Conservation (phyloP, 2,329 filamentous ascomycete genomes). For the Aspergillus sp. region DNA sequence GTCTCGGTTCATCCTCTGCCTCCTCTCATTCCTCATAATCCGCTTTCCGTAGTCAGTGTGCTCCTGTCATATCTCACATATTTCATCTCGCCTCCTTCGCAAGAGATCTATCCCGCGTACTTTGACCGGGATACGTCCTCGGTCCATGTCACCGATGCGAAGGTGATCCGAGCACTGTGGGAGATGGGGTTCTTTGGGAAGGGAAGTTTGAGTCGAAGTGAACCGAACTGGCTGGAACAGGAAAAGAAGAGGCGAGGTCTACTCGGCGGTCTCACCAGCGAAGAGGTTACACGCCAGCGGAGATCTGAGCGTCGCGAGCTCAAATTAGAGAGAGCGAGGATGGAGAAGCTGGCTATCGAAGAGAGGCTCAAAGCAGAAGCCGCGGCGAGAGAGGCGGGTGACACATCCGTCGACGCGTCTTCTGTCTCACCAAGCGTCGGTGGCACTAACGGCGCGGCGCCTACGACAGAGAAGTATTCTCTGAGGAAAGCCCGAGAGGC, state of each 20-base stretch:
- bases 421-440: constrained; percentile 11
- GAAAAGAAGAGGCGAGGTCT: constrained; percentile 71
- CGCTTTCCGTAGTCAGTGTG: constrained; percentile 79
- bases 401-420: constrained; percentile 11
- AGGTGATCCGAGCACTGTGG: constrained; percentile 79
- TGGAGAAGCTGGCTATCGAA: constrained; percentile 80
- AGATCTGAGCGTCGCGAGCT: constrained; percentile 77
- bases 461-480: constrained; percentile 31
- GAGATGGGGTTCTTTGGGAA: constrained; percentile 98
- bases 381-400: constrained; percentile 27
- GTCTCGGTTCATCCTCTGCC: constrained; percentile 81
- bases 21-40: constrained; percentile 86
- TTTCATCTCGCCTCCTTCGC: constrained; percentile 60
- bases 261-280: constrained; percentile 67
- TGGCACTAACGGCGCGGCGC: constrained; percentile 15
- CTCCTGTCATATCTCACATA: constrained; percentile 74
- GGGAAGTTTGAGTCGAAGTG: constrained; percentile 86
- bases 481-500: constrained; percentile 33
- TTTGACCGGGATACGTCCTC: constrained; percentile 82
- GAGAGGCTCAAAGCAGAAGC: constrained; percentile 61
- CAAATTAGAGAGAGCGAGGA: constrained; percentile 88
- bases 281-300: constrained; percentile 73
- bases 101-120: constrained; percentile 65
- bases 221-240: constrained; percentile 85
- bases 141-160: constrained; percentile 75